These are phyloP conservation scores for Fusarium devonianum DNA, from an alignment of 2,329 filamentous ascomycete genomes.

Conservation along the genomic window DNA sequence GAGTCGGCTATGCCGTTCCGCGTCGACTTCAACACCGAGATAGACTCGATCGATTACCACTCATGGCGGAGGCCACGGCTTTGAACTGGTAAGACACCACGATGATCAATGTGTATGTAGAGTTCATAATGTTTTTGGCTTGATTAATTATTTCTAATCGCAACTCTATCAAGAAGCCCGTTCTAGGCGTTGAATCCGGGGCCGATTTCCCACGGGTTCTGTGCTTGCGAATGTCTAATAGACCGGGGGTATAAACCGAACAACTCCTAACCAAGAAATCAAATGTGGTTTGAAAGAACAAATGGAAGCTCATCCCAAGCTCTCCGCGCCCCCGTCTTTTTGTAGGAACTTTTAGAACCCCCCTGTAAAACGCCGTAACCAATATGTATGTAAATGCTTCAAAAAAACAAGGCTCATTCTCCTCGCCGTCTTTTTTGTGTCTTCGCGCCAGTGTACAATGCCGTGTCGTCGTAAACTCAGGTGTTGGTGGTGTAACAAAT, in stretches of 20 bases:
- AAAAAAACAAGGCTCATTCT: conserved; percentile 30
- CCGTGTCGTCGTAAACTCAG: conserved; percentile 34
- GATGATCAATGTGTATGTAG: no score
- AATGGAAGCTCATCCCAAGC: conserved; percentile 4
- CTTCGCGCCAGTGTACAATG: conserved; percentile 38
- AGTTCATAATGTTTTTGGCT: conserved; percentile 20
- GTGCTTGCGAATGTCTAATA: conserved; percentile 42
- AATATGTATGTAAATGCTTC: conserved; percentile 37
- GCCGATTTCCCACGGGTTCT: conserved; percentile 27
- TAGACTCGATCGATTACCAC: background rate
- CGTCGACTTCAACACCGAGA: background rate
- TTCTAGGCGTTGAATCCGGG: conserved; percentile 39
- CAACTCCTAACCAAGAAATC: conserved; percentile 37
- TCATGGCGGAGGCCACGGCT: background rate
- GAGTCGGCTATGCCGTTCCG: conserved; percentile 2
- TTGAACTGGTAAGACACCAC: no score
- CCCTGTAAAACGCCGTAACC: conserved; percentile 37
- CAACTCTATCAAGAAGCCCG: conserved; percentile 42
- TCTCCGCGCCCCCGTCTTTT: conserved; percentile 17
- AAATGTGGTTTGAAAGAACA: conserved; percentile 5
- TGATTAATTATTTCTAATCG: conserved; percentile 36
- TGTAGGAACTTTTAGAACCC: conserved; percentile 30
- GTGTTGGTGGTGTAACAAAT: conserved; percentile 27
- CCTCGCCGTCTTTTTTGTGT: conserved; percentile 24
- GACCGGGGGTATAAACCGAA: conserved; percentile 44